Conservation (phyloP, 2,329 filamentous ascomycete genomes). For the Pseudogymnoascus sp. region DNA sequence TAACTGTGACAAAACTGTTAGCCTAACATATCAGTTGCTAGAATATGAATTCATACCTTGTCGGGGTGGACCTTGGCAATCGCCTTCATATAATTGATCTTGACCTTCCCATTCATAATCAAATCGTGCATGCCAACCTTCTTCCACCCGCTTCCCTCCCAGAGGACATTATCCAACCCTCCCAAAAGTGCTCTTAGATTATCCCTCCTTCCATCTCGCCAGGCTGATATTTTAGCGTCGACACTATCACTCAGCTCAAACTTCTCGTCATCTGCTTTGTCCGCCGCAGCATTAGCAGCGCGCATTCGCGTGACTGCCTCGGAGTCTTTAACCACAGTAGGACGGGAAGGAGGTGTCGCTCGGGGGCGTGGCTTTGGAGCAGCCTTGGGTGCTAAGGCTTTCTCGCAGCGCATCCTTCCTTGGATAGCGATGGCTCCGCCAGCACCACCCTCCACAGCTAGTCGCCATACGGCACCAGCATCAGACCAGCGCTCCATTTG, state of each 20-base stretch:
- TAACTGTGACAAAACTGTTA: constrained; percentile 37
- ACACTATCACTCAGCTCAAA: constrained; percentile 82
- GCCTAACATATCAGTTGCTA: constrained; percentile 4
- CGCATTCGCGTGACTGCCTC: constrained; percentile 78
- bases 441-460: constrained; percentile 73
- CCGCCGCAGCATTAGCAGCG: constrained; percentile 76
- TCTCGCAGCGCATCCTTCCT: constrained; percentile 82
- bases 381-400: constrained; percentile 67
- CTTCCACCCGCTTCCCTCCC: constrained; percentile 92
- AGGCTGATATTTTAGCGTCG: constrained; percentile 67
- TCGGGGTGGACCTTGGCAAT: constrained; percentile 98
- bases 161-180: constrained; percentile 81
- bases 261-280: constrained; percentile 83
- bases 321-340: constrained; percentile 39
- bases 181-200: constrained; percentile 83
- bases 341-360: constrained; percentile 37
- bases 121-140: constrained; percentile 91
- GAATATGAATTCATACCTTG: constrained; percentile 58
- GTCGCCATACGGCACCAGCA: constrained; percentile 70
- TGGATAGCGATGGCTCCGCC: constrained; percentile 79
- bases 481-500: constrained; percentile 92
- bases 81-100: constrained; percentile 97
- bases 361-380: constrained; percentile 35
- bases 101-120: constrained; percentile 88
- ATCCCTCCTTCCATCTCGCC: constrained; percentile 87